A percentile compares a stretch with the other conserved stretches of the same genome.
phyloP scores from a whole-genome alignment of 1,284 basidiomycete species.

The Pisolithus thermaeus region DNA sequence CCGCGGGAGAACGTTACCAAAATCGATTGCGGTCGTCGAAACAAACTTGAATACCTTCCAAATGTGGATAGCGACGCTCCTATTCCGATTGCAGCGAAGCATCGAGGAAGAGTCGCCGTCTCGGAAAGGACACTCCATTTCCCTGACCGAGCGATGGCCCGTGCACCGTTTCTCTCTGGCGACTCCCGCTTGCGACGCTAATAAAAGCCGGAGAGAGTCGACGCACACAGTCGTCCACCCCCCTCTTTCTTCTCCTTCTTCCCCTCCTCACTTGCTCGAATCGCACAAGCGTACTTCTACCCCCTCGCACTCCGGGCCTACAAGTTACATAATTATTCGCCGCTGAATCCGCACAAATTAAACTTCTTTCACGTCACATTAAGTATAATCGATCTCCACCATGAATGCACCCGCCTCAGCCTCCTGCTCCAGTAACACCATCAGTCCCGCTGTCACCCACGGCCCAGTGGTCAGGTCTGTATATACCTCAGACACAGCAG shows the following conservation, averaged over 20 bases:
- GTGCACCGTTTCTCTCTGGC: constrained; percentile 20
- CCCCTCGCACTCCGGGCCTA: constrained; percentile 4
- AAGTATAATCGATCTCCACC: constrained; percentile 19
- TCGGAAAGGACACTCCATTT: constrained; percentile 12
- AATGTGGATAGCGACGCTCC: constrained; percentile 17
- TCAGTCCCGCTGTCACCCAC: constrained; percentile 1
- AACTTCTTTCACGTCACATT: constrained; percentile 9
- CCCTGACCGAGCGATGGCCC: constrained; percentile 11
- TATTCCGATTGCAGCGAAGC: constrained; percentile 14
- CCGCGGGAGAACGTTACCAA: constrained; percentile 1
- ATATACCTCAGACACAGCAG: background rate
- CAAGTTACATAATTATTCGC: constrained; percentile 22
- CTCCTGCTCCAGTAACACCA: constrained; percentile 13
- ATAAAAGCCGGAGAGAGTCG: background rate
- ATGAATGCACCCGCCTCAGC: constrained; percentile 22
- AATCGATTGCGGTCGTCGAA: constrained; percentile 16
- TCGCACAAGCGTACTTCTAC: constrained; percentile 14
- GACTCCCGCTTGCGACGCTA: constrained; percentile 21
- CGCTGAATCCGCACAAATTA: constrained; percentile 8
- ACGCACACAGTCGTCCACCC: background rate
- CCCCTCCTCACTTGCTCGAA: constrained; percentile 8
- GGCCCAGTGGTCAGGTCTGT: background rate
- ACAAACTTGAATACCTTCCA: constrained; percentile 24
- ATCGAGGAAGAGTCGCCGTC: constrained; percentile 11
- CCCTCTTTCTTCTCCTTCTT: constrained; percentile 5